phyloP scores from a whole-genome alignment of 1,139 yeast species.

The Kluyveromyces sp. region DNA sequence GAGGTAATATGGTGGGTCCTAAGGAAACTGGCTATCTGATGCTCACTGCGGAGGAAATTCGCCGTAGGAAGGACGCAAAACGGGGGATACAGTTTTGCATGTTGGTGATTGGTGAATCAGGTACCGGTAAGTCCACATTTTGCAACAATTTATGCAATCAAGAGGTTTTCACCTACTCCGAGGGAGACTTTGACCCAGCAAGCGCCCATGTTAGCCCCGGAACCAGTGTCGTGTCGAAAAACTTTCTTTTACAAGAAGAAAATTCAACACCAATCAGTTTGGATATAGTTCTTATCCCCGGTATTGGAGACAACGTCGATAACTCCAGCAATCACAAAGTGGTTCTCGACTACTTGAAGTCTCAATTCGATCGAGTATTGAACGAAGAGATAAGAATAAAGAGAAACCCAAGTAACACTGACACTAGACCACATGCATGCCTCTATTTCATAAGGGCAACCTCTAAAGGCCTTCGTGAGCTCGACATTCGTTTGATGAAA shows the following conservation, averaged over 20 bases:
- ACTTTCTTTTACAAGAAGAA: conserved; percentile 34
- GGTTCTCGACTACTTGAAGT: conserved; percentile 46
- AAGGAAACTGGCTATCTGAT: conserved; percentile 6
- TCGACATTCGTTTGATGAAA: conserved; percentile 44
- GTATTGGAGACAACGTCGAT: conserved; percentile 40
- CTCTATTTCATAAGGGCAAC: conserved; percentile 55
- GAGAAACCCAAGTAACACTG: conserved; percentile 47
- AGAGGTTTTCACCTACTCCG: conserved; percentile 27
- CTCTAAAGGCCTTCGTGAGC: conserved; percentile 45
- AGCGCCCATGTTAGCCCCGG: conserved; percentile 27
- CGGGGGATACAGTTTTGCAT: conserved; percentile 51
- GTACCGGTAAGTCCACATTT: conserved; percentile 57
- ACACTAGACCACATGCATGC: conserved; percentile 57
- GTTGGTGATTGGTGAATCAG: conserved; percentile 55
- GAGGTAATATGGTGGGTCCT: neutral
- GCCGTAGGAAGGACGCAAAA: conserved; percentile 53
- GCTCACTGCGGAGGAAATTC: conserved; percentile 36
- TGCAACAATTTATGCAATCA: conserved; percentile 51
- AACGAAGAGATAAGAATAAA: conserved; percentile 55
- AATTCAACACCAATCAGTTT: conserved; percentile 37
- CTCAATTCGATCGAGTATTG: conserved; percentile 48
- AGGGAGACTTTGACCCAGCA: conserved; percentile 16
- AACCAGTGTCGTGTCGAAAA: conserved; percentile 21
- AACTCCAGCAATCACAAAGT: conserved; percentile 34
- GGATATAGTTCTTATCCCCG: conserved; percentile 39